phyloP scores from a whole-genome alignment of 1,139 yeast genomes.

The Scheffersomyces quercinus region DNA sequence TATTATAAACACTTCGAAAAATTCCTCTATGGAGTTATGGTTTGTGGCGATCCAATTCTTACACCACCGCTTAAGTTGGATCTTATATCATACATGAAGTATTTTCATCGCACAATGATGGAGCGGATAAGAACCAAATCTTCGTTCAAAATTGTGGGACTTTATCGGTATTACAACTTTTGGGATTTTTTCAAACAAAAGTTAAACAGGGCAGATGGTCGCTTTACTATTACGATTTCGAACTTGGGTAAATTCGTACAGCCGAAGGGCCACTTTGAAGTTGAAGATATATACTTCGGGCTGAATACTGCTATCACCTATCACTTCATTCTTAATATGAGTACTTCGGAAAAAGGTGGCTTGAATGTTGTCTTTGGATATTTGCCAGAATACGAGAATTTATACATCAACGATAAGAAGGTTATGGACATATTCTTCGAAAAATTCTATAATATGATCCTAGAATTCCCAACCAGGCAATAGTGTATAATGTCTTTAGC shows the following conservation, averaged over 20 bases:
- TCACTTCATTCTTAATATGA: conserved; percentile 20
- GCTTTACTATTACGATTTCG: conserved; percentile 21
- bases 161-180: conserved; percentile 13
- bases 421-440: conserved; percentile 5
- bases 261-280: conserved; percentile 5
- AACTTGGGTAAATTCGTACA: conserved; percentile 20
- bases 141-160: conserved; percentile 16
- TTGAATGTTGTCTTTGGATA: conserved; percentile 20
- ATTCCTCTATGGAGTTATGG: conserved; percentile 21
- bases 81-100: conserved; percentile 11
- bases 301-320: conserved; percentile 22
- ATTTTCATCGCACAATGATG: conserved; percentile 14
- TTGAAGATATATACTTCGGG: conserved; percentile 20
- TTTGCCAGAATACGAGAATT: conserved; percentile 15
- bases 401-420: conserved; percentile 1
- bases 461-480: neutral
- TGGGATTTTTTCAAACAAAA: conserved; percentile 13
- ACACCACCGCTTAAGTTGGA: conserved; percentile 11
- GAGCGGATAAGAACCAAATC: conserved; percentile 10
- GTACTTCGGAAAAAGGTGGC: conserved; percentile 18
- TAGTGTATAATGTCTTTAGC: neutral
- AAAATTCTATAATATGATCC: conserved; percentile 1
- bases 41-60: conserved; percentile 16
- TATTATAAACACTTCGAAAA: conserved; percentile 9
- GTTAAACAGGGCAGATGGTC: conserved; percentile 7